Evolutionary conservation across 441 rosid genomes (phyloP).

Genomic region (Adansonia madagascariensis): DNA sequence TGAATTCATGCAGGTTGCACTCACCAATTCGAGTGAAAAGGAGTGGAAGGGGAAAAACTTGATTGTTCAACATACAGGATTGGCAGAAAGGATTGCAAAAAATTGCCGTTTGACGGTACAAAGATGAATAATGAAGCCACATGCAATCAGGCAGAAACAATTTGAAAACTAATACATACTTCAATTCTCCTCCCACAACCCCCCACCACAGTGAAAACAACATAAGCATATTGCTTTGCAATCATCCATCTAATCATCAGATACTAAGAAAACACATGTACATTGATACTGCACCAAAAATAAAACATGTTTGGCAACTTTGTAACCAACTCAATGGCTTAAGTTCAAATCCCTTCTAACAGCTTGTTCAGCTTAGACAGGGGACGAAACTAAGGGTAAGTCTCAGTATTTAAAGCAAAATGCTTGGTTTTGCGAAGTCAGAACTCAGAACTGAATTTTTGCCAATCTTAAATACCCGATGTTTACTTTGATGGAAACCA

Average conservation of each 20-base stretch:
- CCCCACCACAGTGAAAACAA: background rate
- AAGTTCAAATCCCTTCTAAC: background rate
- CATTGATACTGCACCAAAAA: background rate
- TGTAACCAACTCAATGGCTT: background rate
- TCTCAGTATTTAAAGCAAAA: background rate
- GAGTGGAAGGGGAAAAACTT: background rate
- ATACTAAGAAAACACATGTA: background rate
- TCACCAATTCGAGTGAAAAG: background rate
- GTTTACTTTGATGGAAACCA: background rate
- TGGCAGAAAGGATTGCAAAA: background rate
- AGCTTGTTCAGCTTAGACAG: background rate
- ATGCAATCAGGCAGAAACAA: background rate
- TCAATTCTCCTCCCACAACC: constrained; percentile 3
- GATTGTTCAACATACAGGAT: background rate
- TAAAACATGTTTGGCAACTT: background rate
- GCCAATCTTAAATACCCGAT: background rate
- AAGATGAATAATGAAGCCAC: background rate
- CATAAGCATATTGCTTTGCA: background rate
- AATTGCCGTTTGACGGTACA: background rate
- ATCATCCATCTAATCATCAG: background rate
- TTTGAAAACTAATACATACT: background rate
- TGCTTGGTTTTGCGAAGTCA: background rate
- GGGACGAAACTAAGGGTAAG: background rate
- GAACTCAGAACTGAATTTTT: background rate
- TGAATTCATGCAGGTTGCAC: background rate